A percentile compares a stretch with the other conserved stretches of the same genome.
Conservation (phyloP, 352 stramenopile genomes). For the Globisporangium apiculatum region DNA sequence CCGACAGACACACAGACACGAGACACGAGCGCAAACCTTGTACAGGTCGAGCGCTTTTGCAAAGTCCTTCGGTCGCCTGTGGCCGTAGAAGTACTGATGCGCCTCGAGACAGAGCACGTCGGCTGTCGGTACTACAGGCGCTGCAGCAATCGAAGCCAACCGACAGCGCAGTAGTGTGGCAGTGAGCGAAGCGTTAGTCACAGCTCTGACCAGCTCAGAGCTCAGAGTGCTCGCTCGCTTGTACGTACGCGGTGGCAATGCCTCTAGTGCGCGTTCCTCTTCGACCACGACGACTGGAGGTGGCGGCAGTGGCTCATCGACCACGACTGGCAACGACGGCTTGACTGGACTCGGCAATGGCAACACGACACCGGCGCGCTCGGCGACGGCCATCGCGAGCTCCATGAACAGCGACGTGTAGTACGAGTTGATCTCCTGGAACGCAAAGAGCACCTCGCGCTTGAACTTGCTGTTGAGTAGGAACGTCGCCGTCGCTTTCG, state of each 20-base stretch:
- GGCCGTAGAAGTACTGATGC: constrained; percentile 60
- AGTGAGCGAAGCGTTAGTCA: no score
- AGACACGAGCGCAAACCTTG: constrained; percentile 20
- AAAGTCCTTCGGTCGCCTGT: constrained; percentile 30
- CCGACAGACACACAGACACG: no score
- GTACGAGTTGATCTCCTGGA: constrained; percentile 83
- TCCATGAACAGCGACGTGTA: constrained; percentile 83
- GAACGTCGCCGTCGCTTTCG: constrained; percentile 39
- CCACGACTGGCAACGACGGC: constrained; percentile 8
- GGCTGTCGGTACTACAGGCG: neutral
- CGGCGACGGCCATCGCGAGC: constrained; percentile 63
- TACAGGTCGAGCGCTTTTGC: constrained; percentile 46
- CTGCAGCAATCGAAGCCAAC: neutral
- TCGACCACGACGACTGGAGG: neutral
- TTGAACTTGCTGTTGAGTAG: constrained; percentile 78
- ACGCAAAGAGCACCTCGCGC: constrained; percentile 64
- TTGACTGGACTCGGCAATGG: constrained; percentile 37
- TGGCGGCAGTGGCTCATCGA: constrained; percentile 3
- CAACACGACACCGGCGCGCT: constrained; percentile 36
- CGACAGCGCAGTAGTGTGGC: no score
- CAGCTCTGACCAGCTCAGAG: no score
- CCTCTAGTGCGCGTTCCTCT: neutral
- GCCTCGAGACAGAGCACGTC: constrained; percentile 48
- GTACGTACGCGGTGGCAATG: neutral
- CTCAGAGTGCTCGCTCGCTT: no score